phyloP scores from a whole-genome alignment of 2,329 filamentous ascomycete species.

The Aspergillus fumigatus region DNA sequence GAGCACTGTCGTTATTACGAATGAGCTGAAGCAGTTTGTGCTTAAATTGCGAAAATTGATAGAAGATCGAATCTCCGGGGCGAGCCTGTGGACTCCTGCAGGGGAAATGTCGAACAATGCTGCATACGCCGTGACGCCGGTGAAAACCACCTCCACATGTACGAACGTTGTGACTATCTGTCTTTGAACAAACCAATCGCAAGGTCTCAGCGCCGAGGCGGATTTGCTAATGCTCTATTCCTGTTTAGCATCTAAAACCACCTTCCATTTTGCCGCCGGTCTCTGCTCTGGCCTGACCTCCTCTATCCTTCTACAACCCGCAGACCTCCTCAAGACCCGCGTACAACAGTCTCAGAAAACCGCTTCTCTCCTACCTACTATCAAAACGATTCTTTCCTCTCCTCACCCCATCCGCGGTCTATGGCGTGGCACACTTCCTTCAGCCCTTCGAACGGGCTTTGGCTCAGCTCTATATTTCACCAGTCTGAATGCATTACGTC shows the following conservation, averaged over 20 bases:
- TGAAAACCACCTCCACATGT: slow-evolving; percentile 30
- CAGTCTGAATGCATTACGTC: slow-evolving; percentile 76
- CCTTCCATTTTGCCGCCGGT: slow-evolving; percentile 84
- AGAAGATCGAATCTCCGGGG: background rate
- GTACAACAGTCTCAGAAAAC: slow-evolving; percentile 76
- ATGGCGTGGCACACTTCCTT: slow-evolving; percentile 91
- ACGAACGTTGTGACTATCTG: slow-evolving; percentile 6
- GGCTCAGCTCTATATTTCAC: slow-evolving; percentile 95
- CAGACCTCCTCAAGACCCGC: slow-evolving; percentile 93
- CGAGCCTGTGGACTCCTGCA: slow-evolving; percentile 4
- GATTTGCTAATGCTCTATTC: background rate
- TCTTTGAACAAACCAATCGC: background rate
- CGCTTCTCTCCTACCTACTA: slow-evolving; percentile 62
- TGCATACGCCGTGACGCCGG: slow-evolving; percentile 23
- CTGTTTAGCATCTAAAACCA: slow-evolving; percentile 37
- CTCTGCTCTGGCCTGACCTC: slow-evolving; percentile 82
- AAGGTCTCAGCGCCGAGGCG: background rate
- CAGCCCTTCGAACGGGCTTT: slow-evolving; percentile 86
- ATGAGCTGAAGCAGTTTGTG: slow-evolving; percentile 1
- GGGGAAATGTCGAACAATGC: slow-evolving; percentile 30
- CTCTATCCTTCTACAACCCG: slow-evolving; percentile 85
- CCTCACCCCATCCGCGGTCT: slow-evolving; percentile 66
- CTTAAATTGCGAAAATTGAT: background rate
- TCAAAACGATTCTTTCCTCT: slow-evolving; percentile 65
- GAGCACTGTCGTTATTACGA: background rate